Conservation (phyloP, 2,329 filamentous ascomycete genomes). For the Penicillium griseofulvum region DNA sequence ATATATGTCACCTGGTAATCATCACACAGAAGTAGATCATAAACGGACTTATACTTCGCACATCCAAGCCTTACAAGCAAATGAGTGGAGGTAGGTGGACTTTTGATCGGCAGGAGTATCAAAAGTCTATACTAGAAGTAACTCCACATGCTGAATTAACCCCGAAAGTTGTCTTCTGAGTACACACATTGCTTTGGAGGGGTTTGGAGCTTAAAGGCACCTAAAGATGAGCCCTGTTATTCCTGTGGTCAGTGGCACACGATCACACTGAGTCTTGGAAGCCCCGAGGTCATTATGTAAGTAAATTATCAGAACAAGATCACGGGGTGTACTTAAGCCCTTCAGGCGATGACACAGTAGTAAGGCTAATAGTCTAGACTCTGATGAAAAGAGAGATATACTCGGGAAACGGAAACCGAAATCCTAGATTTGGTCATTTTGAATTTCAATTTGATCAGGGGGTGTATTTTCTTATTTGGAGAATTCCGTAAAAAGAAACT, state of each 20-base stretch:
- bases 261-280: neutral
- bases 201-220: neutral
- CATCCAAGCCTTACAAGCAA: neutral
- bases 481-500: neutral
- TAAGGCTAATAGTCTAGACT: neutral
- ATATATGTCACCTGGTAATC: neutral
- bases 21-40: neutral
- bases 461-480: neutral
- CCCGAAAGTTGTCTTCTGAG: neutral
- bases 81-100: neutral
- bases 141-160: neutral
- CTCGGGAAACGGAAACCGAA: neutral
- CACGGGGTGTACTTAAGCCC: neutral
- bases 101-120: neutral
- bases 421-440: neutral
- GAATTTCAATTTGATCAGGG: neutral
- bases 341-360: neutral
- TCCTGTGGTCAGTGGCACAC: neutral
- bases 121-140: neutral
- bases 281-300: neutral
- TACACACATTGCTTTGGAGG: too few species aligned
- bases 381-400: neutral
- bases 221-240: neutral
- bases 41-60: neutral
- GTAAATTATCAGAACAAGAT: neutral